Evolutionary conservation across 306 rosid species (phyloP), one percentile per base, ranked within the genome.

Genomic region (Argentina anserina): DNA sequence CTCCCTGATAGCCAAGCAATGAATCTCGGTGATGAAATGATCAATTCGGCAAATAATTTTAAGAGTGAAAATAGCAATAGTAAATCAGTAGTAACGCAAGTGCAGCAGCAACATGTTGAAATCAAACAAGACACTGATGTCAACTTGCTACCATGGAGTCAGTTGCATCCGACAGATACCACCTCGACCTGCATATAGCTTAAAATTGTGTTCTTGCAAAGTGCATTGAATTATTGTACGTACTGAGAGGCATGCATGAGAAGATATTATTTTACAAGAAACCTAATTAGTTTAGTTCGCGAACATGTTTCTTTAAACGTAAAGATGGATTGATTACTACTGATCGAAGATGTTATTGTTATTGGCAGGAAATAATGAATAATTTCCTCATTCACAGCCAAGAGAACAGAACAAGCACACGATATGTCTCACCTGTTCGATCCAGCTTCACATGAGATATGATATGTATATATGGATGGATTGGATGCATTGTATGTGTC

Each of bases 111-210:
- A 18, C 31, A 12, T 56, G 72, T 84, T 71, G 76, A 61, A 67
- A 23, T 70, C 82, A 39, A 86, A 75, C 87, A 80, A 41, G 77
- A 39, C 50, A 52, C 56, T 7, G 71, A 80, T 47, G 46, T 31
- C 77, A 82, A 70, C 71, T 26, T 75, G 50, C 40, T 78, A 9
- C 72, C 81, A 50, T 90, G 89, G 92, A 40, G 39, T 25, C 79
- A 81, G 12, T 71, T 87, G 41, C 40, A 76, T 61, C 65, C 72
- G 33, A 20, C 80, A 73, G 88, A 84, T 84, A 63, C 26, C 8
- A 7, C 23, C 13, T 41, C 13, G 17, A 42, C 2, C 6, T 45
- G 50, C 49, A 43, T 47, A 5, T 18, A 47, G 2, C 7, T 0
- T 18, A 20, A 7, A 7, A 2, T 2, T 50, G n/a, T 2, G 3